These are phyloP conservation scores for Albifimbria verrucaria DNA, from an alignment of 2,329 filamentous ascomycete genomes.

Conservation along the genomic window DNA sequence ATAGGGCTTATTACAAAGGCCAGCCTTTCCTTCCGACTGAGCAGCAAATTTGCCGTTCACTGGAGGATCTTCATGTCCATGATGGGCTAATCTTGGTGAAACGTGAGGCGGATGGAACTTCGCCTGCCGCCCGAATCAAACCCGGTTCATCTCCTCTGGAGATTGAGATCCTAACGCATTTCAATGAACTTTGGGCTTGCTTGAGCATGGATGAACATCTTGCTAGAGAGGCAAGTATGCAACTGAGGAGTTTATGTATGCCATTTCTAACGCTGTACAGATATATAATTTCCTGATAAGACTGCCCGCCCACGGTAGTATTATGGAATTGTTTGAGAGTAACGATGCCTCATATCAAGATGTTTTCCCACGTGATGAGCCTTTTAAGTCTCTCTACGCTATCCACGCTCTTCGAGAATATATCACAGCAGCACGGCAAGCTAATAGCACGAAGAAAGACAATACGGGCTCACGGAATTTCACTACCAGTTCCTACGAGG, in stretches of 20 bases:
- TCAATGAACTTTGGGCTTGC: slow-evolving; percentile 78
- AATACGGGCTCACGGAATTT: slow-evolving; percentile 10
- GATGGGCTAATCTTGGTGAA: slow-evolving; percentile 66
- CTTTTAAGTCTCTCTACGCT: slow-evolving; percentile 72
- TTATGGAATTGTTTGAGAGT: slow-evolving; percentile 57
- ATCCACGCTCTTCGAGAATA: slow-evolving; percentile 64
- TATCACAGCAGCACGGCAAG: slow-evolving; percentile 42
- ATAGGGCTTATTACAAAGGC: slow-evolving; percentile 69
- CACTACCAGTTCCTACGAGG: slow-evolving; percentile 22
- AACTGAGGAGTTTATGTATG: not conserved
- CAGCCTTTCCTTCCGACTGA: slow-evolving; percentile 60
- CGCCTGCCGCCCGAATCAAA: slow-evolving; percentile 40
- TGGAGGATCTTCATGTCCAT: slow-evolving; percentile 65
- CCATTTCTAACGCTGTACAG: slow-evolving; percentile 29
- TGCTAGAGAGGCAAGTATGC: slow-evolving; percentile 57
- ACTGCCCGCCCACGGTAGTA: slow-evolving; percentile 64
- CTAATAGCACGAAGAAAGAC: slow-evolving; percentile 3
- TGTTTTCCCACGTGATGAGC: slow-evolving; percentile 66
- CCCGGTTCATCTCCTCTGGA: slow-evolving; percentile 64
- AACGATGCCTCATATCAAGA: slow-evolving; percentile 50
- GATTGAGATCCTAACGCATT: slow-evolving; percentile 75
- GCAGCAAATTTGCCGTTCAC: slow-evolving; percentile 54
- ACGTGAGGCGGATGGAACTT: slow-evolving; percentile 46
- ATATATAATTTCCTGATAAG: slow-evolving; percentile 69
- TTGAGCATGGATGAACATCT: slow-evolving; percentile 70